Evolutionary conservation across 331 rosid genomes (phyloP).

Genomic region (Phaseolus coccineus): DNA sequence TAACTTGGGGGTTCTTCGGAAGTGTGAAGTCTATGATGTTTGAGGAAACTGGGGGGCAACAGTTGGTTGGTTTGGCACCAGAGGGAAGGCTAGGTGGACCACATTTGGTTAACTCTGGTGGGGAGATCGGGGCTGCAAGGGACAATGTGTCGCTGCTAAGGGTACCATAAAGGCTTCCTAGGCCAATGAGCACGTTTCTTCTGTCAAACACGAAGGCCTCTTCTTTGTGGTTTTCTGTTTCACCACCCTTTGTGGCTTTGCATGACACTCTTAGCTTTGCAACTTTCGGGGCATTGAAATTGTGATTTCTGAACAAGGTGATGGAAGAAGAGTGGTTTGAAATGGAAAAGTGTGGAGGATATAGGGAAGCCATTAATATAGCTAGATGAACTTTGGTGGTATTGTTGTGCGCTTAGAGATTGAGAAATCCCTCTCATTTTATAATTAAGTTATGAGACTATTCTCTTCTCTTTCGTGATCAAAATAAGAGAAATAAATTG

Average conservation of each 20-base stretch:
- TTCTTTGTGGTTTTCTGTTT: neutral
- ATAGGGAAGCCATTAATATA: slow-evolving; percentile 40
- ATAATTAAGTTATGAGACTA: too few species aligned
- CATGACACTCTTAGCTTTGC: slow-evolving; percentile 36
- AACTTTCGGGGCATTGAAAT: slow-evolving; percentile 13
- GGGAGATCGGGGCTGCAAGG: slow-evolving; percentile 62
- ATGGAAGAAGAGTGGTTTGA: neutral
- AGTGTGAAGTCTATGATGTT: slow-evolving; percentile 58
- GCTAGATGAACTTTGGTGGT: neutral
- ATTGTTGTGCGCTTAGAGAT: too few species aligned
- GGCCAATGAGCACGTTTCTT: slow-evolving; percentile 72
- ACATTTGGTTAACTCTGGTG: slow-evolving; percentile 62
- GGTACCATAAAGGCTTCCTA: slow-evolving; percentile 62
- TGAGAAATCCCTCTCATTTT: too few species aligned
- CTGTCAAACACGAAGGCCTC: slow-evolving; percentile 44
- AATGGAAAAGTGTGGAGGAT: neutral
- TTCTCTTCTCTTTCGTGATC: too few species aligned
- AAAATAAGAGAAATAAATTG: too few species aligned
- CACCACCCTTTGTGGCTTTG: slow-evolving; percentile 32
- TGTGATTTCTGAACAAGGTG: slow-evolving; percentile 8
- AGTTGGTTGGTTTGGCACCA: slow-evolving; percentile 41
- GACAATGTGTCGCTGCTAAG: slow-evolving; percentile 51
- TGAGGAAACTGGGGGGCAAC: slow-evolving; percentile 71
- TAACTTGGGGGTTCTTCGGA: slow-evolving; percentile 41
- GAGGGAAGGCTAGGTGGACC: slow-evolving; percentile 67